These are phyloP conservation scores for Podaxis carcinomalis DNA, from an alignment of 768 basidiomycete species.

Conservation along the genomic window DNA sequence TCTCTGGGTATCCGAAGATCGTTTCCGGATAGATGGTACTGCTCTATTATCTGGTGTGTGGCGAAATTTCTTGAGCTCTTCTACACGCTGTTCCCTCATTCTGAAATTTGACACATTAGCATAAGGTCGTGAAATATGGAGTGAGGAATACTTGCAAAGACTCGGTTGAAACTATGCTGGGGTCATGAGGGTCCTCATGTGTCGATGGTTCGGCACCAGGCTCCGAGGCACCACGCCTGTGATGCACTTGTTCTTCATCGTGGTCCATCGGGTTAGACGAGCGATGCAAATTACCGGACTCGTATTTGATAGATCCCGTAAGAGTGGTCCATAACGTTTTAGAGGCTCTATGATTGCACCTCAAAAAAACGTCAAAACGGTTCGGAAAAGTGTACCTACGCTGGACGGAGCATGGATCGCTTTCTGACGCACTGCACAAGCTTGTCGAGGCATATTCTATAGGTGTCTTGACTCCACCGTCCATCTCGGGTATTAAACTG, in stretches of 20 bases:
- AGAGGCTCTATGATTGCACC: neutral
- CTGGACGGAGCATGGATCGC: neutral
- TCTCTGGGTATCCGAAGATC: neutral
- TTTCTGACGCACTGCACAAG: neutral
- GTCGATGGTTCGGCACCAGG: neutral
- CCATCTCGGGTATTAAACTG: neutral
- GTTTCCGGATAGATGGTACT: neutral
- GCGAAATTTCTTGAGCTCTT: neutral
- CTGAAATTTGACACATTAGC: neutral
- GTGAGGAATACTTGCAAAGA: neutral
- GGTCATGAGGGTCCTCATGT: neutral
- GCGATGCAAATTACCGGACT: neutral
- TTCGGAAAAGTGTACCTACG: neutral
- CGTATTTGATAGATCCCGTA: neutral
- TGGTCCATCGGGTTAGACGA: neutral
- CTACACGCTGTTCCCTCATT: neutral
- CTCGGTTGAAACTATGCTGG: neutral
- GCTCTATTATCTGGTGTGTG: neutral
- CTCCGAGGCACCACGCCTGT: neutral
- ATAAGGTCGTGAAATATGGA: neutral
- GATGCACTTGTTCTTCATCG: neutral
- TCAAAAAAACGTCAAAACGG: neutral
- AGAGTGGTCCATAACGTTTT: neutral
- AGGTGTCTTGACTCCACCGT: neutral
- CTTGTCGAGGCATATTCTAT: neutral